Conservation (phyloP, 148 eudicot genomes). For the Euryodendron excelsum region DNA sequence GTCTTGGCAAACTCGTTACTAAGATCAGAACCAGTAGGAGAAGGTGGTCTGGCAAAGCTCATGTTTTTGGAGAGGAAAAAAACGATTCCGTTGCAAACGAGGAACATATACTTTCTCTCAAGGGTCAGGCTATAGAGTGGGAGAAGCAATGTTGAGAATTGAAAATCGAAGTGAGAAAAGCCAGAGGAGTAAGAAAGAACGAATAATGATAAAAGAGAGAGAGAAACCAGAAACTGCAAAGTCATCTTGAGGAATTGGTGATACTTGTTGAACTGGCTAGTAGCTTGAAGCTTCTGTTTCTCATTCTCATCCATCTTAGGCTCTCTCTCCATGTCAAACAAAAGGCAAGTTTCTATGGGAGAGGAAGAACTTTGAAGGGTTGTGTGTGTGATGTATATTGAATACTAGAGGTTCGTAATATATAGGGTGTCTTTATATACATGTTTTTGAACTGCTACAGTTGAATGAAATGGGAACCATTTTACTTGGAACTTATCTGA, state of each 20-base stretch:
- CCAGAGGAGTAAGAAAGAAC: slow-evolving; percentile 18
- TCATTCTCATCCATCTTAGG: slow-evolving; percentile 2
- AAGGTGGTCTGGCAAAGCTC: neutral
- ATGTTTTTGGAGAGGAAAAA: slow-evolving; percentile 23
- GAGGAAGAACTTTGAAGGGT: neutral
- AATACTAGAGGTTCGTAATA: neutral
- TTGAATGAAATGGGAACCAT: neutral
- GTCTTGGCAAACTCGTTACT: neutral
- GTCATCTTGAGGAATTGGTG: neutral
- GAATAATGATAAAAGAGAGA: slow-evolving; percentile 22
- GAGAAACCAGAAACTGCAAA: slow-evolving; percentile 20
- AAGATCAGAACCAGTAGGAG: neutral
- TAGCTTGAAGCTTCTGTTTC: neutral
- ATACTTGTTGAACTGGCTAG: neutral
- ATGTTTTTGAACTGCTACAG: neutral
- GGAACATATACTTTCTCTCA: slow-evolving; percentile 42
- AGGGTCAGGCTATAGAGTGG: slow-evolving; percentile 21
- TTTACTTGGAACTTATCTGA: neutral
- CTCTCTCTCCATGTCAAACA: neutral
- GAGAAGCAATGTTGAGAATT: slow-evolving; percentile 11
- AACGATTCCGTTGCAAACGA: slow-evolving; percentile 40
- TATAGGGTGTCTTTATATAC: neutral
- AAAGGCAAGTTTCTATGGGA: neutral
- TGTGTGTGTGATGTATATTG: neutral
- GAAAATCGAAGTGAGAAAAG: slow-evolving; percentile 7